phyloP scores from a whole-genome alignment of 192 early-diverging fungal genomes.

The Coemansia sp. region DNA sequence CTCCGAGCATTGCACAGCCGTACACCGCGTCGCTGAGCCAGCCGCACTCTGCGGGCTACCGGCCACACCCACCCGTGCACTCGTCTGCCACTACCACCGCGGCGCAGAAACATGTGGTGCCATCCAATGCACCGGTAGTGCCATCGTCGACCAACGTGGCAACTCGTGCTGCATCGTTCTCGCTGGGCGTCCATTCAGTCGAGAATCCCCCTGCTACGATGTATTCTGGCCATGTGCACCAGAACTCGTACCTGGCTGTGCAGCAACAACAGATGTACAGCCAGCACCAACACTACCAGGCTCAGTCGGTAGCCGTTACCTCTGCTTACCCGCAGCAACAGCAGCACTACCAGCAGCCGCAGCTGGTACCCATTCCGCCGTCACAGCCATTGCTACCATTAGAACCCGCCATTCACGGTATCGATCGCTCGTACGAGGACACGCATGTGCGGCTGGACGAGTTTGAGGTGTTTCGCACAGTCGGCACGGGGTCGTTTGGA shows the following conservation, averaged over 20 bases:
- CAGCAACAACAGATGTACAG: conserved; percentile 6
- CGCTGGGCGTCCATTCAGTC: conserved; percentile 17
- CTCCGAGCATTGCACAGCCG: background rate
- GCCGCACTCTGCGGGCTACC: background rate
- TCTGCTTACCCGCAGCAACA: conserved; percentile 3
- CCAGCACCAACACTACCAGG: conserved; percentile 3
- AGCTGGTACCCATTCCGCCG: background rate
- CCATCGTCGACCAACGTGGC: conserved; percentile 39
- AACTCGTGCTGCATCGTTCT: conserved; percentile 47
- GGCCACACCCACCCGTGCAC: conserved; percentile 10
- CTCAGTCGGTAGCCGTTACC: too few relatives aligned
- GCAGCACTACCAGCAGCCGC: conserved; percentile 7
- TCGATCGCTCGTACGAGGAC: conserved; percentile 29
- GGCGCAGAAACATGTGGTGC: conserved; percentile 42
- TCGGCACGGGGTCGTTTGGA: conserved; percentile 97
- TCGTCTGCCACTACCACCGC: conserved; percentile 7
- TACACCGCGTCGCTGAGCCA: conserved; percentile 2
- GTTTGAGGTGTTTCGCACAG: conserved; percentile 80
- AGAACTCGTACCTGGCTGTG: background rate
- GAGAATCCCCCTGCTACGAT: conserved; percentile 2
- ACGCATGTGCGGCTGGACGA: conserved; percentile 66
- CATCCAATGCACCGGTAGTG: conserved; percentile 36
- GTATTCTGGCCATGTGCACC: conserved; percentile 8
- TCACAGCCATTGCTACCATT: background rate
- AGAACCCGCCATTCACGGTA: background rate